Conservation (phyloP, 495 filamentous ascomycete species). For the Xylaria grammica region DNA sequence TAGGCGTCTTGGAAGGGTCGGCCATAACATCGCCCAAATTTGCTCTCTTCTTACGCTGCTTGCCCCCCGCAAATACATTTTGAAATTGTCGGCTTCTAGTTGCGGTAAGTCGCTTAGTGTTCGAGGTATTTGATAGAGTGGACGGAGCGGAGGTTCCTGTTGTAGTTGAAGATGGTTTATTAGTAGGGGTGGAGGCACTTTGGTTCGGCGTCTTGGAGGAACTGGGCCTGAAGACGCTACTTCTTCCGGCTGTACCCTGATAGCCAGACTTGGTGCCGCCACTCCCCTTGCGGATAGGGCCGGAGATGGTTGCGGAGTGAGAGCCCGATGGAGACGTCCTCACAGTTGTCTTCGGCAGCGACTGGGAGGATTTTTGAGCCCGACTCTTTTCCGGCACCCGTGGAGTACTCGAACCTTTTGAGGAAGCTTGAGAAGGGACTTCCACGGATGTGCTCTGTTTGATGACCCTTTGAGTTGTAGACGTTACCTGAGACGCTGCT, state of each 20-base stretch:
- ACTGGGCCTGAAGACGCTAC: conserved; percentile 17
- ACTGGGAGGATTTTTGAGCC: conserved; percentile 12
- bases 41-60: conserved; percentile 30
- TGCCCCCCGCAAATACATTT: conserved; percentile 36
- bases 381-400: conserved; percentile 12
- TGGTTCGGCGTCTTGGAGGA: background rate
- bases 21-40: conserved; percentile 36
- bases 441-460: conserved; percentile 19
- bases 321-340: conserved; percentile 8
- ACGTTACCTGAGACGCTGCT: background rate
- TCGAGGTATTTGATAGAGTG: conserved; percentile 25
- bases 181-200: background rate
- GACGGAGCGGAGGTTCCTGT: background rate
- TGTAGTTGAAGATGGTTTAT: conserved; percentile 16
- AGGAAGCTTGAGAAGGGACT: background rate
- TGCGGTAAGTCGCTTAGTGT: conserved; percentile 29
- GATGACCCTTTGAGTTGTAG: conserved; percentile 2
- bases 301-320: conserved; percentile 7
- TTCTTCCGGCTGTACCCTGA: conserved; percentile 38
- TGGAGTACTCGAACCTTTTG: background rate
- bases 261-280: conserved; percentile 35
- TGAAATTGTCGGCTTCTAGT: conserved; percentile 29
- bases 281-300: conserved; percentile 4
- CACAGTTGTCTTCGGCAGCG: conserved; percentile 2
- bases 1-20: conserved; percentile 40